phyloP scores from a whole-genome alignment of 2,329 filamentous ascomycete species.

The Penicillium sp. region DNA sequence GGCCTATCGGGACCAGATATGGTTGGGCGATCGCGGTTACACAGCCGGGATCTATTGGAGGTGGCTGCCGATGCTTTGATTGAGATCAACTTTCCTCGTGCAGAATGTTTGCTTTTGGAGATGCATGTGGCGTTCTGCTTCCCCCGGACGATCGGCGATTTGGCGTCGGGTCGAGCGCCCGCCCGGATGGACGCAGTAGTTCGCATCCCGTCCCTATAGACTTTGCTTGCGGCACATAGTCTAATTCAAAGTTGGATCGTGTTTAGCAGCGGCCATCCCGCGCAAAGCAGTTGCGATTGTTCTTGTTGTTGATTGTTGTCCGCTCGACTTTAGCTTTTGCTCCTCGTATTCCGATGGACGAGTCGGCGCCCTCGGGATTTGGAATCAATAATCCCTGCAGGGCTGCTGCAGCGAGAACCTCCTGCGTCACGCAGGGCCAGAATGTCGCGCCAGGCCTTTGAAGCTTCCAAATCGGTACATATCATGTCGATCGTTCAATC shows the following conservation, averaged over 20 bases:
- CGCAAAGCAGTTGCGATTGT: background rate
- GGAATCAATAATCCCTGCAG: conserved; percentile 3
- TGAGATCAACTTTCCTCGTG: conserved; percentile 1
- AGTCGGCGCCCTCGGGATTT: background rate
- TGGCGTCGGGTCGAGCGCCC: background rate
- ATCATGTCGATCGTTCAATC: background rate
- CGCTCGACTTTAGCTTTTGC: conserved; percentile 2
- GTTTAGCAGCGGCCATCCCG: background rate
- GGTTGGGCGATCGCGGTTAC: background rate
- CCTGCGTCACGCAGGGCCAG: conserved; percentile 8
- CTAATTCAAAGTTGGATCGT: background rate
- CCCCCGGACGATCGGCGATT: conserved; percentile 3
- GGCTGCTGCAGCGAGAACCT: conserved; percentile 3
- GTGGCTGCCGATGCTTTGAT: background rate
- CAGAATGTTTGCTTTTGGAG: conserved; percentile 4
- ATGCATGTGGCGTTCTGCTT: background rate
- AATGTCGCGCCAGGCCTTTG: background rate
- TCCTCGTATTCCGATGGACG: background rate
- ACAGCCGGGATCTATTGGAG: conserved; percentile 2
- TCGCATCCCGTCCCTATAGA: background rate
- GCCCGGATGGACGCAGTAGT: background rate
- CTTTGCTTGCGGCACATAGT: background rate
- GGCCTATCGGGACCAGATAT: background rate
- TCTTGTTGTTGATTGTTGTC: no score
- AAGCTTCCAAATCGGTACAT: background rate